A percentile compares a stretch with the other conserved stretches of the same genome.
These are phyloP conservation scores for Aspergillus incahuasiensis DNA, from an alignment of 495 filamentous ascomycete genomes.

Conservation along the genomic window DNA sequence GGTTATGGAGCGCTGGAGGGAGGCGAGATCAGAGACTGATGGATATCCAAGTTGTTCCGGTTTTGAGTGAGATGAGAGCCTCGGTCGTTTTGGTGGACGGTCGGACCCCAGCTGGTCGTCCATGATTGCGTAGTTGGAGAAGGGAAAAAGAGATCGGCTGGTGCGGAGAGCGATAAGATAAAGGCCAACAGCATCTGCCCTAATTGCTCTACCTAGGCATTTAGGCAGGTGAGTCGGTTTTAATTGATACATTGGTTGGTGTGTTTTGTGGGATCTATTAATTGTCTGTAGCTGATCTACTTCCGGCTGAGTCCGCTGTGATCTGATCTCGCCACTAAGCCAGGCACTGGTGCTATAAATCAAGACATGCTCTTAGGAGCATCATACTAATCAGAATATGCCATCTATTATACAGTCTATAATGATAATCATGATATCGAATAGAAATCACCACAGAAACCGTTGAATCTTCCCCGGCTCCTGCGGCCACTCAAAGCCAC, in stretches of 20 bases:
- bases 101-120: neutral
- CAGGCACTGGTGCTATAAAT: neutral
- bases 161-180: slow-evolving; percentile 4
- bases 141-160: neutral
- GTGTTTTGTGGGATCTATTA: neutral
- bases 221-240: neutral
- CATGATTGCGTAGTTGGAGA: slow-evolving; percentile 13
- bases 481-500: slow-evolving; percentile 75
- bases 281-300: too few species aligned
- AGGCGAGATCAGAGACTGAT: slow-evolving; percentile 18
- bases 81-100: slow-evolving; percentile 19
- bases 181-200: neutral
- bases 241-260: neutral
- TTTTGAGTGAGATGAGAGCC: neutral
- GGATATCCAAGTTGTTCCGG: neutral
- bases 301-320: neutral
- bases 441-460: slow-evolving; percentile 79
- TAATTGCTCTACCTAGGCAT: neutral
- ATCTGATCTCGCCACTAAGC: neutral
- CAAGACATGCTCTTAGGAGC: neutral
- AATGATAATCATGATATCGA: slow-evolving; percentile 7
- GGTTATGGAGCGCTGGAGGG: slow-evolving; percentile 33
- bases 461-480: slow-evolving; percentile 78
- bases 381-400: neutral
- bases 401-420: slow-evolving; percentile 5